These are phyloP conservation scores for Globisporangium okanoganense DNA, from an alignment of 352 stramenopile genomes.

Conservation along the genomic window DNA sequence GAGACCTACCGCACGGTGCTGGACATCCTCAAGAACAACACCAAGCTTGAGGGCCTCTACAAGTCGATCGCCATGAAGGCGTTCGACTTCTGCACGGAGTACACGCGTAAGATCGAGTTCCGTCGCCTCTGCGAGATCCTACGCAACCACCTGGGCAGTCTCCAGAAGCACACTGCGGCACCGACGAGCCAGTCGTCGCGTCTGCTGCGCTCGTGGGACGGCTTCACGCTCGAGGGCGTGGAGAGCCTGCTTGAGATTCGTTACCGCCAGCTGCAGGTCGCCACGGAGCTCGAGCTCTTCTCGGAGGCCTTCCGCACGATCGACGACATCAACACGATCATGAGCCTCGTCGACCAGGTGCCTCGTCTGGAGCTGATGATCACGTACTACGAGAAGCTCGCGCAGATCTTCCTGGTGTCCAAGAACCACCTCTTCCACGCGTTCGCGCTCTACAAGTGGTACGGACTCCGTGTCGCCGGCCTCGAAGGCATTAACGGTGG, in stretches of 20 bases:
- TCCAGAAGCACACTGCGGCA: slow-evolving; percentile 90
- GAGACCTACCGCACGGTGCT: slow-evolving; percentile 97
- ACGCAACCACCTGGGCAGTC: slow-evolving; percentile 93
- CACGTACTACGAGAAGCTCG: slow-evolving; percentile 98
- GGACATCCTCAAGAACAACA: slow-evolving; percentile 97
- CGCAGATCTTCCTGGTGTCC: slow-evolving; percentile 96
- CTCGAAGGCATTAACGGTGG: slow-evolving; percentile 54
- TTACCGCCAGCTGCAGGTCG: slow-evolving; percentile 96
- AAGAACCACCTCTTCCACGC: slow-evolving; percentile 98
- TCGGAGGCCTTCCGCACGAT: slow-evolving; percentile 98
- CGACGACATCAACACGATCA: slow-evolving; percentile 99
- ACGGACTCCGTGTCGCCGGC: slow-evolving; percentile 89
- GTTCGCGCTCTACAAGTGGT: slow-evolving; percentile 97
- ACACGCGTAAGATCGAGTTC: slow-evolving; percentile 94
- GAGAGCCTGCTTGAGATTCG: slow-evolving; percentile 96
- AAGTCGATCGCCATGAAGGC: slow-evolving; percentile 75
- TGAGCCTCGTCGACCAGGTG: slow-evolving; percentile 83
- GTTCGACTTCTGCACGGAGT: slow-evolving; percentile 85
- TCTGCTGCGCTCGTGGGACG: slow-evolving; percentile 94
- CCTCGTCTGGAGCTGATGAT: slow-evolving; percentile 95
- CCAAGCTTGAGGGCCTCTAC: slow-evolving; percentile 87
- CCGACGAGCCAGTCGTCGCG: slow-evolving; percentile 72
- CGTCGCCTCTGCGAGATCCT: slow-evolving; percentile 97
- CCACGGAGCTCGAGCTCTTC: slow-evolving; percentile 94
- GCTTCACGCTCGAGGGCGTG: slow-evolving; percentile 93